Base-by-base conservation (phyloP, 805 yeast species). In the Hanseniaspora mollemarum region DNA sequence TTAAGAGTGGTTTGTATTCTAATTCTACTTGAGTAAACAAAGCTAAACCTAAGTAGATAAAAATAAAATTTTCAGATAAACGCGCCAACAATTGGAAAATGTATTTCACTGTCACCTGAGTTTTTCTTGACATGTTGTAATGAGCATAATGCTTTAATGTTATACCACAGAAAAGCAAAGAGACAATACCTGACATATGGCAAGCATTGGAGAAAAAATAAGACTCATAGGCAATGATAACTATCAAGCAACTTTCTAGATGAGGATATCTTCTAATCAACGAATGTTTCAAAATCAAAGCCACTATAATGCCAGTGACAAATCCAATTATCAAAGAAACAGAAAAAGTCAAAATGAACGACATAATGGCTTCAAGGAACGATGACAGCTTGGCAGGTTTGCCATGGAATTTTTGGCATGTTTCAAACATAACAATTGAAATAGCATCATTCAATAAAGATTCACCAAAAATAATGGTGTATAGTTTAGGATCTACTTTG, bases 181-280 rank as follows among this genome's bases (percentile, higher is more conserved):
- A 87, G 6, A 90, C 97, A 56, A 90, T 90, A 42, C 99, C 99
- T 5, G 97, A 88, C 98, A 92, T 92, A 64, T 94, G 98, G 60
- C 97, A 94, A 45, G 98, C 99, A 62, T 92, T 92, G 39, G 97
- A 88, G 67, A 92, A 92, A 71, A 92, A 92, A 66, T 92, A 92
- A 0, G 96, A 87, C 60, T 87, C 95, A 64, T 92, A 92, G 16
- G 97, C 96, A 63, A 88, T 80, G 57, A 92, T 68, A 41, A 92
- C 68, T 26, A 92, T 94, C 51, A 92, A 64, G 65, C 97, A 94
- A 26, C 96, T 85, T 70, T 92, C 99, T 60, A 92, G 86, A 64
- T 87, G 94, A n/a, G 97, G 97, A 64, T 84, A 87, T 59, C 97
- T 72, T 68, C 97, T 75, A 46, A 92, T 80, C 60, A 87, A 94